A percentile compares a stretch with the other conserved stretches of the same genome.
phyloP scores from a whole-genome alignment of 2,329 filamentous ascomycete genomes.

The Tolypocladium cylindrosporum region DNA sequence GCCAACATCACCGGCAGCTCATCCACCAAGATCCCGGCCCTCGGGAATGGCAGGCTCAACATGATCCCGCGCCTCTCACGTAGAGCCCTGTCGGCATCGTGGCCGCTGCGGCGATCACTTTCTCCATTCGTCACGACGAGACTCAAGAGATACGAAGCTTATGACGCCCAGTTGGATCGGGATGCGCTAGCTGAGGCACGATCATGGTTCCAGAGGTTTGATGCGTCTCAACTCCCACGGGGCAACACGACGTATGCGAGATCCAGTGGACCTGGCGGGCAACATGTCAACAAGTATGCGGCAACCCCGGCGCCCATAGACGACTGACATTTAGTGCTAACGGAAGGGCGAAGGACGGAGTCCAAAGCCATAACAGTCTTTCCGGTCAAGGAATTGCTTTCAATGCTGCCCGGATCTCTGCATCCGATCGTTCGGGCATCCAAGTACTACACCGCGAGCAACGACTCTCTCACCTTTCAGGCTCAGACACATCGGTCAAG shows the following conservation, averaged over 20 bases:
- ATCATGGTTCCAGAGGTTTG: constrained; percentile 38
- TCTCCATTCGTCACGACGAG: constrained; percentile 5
- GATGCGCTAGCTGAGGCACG: constrained; percentile 41
- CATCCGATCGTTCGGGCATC: constrained; percentile 37
- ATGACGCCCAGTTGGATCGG: constrained; percentile 38
- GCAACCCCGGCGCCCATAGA: background rate
- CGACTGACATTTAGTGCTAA: constrained; percentile 13
- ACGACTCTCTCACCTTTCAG: constrained; percentile 43
- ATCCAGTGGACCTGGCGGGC: constrained; percentile 51
- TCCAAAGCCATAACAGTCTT: constrained; percentile 48
- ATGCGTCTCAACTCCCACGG: constrained; percentile 31
- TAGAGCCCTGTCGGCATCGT: background rate
- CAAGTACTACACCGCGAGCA: constrained; percentile 42
- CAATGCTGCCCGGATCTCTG: constrained; percentile 35
- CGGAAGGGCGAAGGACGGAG: constrained; percentile 41
- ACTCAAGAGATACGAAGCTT: constrained; percentile 33
- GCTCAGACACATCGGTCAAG: constrained; percentile 45
- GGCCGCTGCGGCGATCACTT: background rate
- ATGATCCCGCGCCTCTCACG: background rate
- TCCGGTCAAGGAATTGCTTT: constrained; percentile 34
- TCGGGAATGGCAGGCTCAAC: background rate
- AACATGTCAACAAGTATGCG: constrained; percentile 52
- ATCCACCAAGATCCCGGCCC: background rate
- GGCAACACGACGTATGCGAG: constrained; percentile 44
- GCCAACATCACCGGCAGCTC: background rate